Conservation (phyloP, 73 alveolate genomes). For the Paramecium caudatum region DNA sequence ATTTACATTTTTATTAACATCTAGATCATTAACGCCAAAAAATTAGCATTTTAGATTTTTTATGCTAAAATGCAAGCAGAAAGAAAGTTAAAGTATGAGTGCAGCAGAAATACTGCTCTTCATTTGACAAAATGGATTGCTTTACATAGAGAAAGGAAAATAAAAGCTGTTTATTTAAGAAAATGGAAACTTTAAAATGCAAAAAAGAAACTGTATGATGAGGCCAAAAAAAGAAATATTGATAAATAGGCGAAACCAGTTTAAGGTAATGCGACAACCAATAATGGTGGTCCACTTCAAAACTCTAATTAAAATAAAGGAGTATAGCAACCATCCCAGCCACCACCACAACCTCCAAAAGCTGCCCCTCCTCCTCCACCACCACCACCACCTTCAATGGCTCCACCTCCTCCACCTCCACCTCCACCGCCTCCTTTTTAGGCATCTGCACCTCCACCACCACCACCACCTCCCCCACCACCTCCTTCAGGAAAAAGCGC, state of each 20-base stretch:
- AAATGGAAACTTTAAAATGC: conserved; percentile 44
- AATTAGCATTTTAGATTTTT: background rate
- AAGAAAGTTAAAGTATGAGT: background rate
- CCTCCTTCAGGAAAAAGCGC: background rate
- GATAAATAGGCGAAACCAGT: background rate
- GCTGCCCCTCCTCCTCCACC: conserved; percentile 39
- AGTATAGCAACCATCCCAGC: background rate
- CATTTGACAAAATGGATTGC: conserved; percentile 11
- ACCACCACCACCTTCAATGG: background rate
- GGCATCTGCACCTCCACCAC: background rate
- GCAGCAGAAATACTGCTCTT: background rate
- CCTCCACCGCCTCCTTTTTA: background rate
- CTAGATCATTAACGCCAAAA: background rate
- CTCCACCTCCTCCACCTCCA: conserved; percentile 63
- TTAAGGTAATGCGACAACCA: background rate
- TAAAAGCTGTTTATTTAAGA: background rate
- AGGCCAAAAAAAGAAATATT: conserved; percentile 38
- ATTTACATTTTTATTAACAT: conserved; percentile 46
- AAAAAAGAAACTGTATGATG: background rate
- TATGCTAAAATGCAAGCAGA: background rate
- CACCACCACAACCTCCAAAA: conserved; percentile 11
- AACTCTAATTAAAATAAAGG: background rate
- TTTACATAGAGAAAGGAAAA: conserved; percentile 7
- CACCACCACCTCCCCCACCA: conserved; percentile 49
- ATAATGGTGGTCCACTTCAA: background rate